A percentile compares a stretch with the other conserved stretches of the same genome.
phyloP scores from a whole-genome alignment of 1,284 basidiomycete genomes.

The Cutaneotrichosporon sp. region DNA sequence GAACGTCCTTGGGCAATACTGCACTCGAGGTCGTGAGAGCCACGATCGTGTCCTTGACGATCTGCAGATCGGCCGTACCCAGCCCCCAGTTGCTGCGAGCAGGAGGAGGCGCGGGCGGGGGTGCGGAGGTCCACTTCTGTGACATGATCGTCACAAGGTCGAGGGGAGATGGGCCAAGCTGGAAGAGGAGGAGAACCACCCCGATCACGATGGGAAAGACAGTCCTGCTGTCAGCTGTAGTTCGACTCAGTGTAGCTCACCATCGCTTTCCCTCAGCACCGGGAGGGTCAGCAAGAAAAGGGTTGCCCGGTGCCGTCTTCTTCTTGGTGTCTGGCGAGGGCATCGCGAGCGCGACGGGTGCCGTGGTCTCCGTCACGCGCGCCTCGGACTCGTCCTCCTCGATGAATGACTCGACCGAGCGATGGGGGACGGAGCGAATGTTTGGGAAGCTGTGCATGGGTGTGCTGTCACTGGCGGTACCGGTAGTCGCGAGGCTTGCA shows the following conservation, averaged over 20 bases:
- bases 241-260: background rate
- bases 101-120: background rate
- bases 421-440: background rate
- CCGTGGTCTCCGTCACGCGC: background rate
- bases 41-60: constrained; percentile 13
- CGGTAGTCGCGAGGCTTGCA: background rate
- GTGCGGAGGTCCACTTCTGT: background rate
- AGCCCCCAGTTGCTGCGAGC: background rate
- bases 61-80: constrained; percentile 10
- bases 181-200: constrained; percentile 5
- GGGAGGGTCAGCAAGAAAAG: constrained; percentile 16
- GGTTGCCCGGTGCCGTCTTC: background rate
- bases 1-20: background rate
- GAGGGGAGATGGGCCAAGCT: constrained; percentile 3
- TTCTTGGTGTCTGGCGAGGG: background rate
- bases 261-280: constrained; percentile 8
- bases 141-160: constrained; percentile 4
- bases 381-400: background rate
- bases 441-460: constrained; percentile 4
- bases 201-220: constrained; percentile 5
- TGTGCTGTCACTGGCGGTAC: constrained; percentile 5
- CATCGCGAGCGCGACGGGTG: background rate
- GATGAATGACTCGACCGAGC: background rate
- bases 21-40: background rate
- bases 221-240: constrained; percentile 14